Percentiles rank a stretch among this genome's conserved stretches.
phyloP scores from a whole-genome alignment of 495 filamentous ascomycete genomes.

The Cryomyces minteri region DNA sequence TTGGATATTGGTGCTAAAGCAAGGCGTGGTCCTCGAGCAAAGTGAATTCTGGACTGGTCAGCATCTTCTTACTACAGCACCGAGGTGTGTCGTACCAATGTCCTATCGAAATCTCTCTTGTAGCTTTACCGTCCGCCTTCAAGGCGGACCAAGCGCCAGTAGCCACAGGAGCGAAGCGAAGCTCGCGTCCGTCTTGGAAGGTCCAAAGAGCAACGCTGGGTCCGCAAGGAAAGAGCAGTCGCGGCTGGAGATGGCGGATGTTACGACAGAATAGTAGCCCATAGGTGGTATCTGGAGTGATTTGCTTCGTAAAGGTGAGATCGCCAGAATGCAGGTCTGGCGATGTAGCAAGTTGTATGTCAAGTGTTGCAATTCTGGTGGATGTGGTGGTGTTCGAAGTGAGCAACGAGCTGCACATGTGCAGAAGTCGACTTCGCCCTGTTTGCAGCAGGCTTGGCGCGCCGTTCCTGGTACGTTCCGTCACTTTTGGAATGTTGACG shows the following conservation, averaged over 20 bases:
- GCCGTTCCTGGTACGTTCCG: too few species aligned
- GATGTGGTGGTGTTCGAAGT: too few species aligned
- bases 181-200: slow-evolving; percentile 15
- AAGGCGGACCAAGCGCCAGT: slow-evolving; percentile 26
- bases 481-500: too few species aligned
- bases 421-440: too few species aligned
- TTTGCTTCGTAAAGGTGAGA: too few species aligned
- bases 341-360: too few species aligned
- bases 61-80: neutral
- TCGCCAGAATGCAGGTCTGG: too few species aligned
- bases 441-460: too few species aligned
- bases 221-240: neutral
- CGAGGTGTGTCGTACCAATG: neutral
- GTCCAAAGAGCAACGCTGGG: neutral
- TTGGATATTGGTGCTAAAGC: neutral
- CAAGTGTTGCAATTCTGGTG: too few species aligned
- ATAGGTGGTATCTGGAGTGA: too few species aligned
- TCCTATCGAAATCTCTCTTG: neutral
- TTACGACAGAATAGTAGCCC: neutral
- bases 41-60: slow-evolving; percentile 1
- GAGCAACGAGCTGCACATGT: too few species aligned
- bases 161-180: slow-evolving; percentile 23
- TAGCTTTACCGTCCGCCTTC: slow-evolving; percentile 28
- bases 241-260: neutral
- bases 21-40: neutral